Evolutionary conservation across 169 alveolate genomes (phyloP).

Genomic region (Cyclospora cayetanensis): DNA sequence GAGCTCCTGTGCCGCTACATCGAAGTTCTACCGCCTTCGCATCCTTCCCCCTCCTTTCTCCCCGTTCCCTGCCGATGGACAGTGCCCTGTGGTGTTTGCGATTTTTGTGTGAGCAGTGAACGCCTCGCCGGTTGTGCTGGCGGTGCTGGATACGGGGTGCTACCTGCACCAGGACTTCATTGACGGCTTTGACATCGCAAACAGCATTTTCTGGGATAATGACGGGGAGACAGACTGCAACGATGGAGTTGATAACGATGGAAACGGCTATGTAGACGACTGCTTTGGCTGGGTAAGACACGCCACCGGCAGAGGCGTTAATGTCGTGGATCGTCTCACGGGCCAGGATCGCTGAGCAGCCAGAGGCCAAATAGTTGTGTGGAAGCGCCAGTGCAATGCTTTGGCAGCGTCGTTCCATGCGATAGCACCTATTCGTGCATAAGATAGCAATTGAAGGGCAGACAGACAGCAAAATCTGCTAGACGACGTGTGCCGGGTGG

Average conservation of each 20-base stretch:
- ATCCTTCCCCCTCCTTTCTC: background rate
- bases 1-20: no score
- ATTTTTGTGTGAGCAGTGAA: background rate
- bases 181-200: slow-evolving; percentile 68
- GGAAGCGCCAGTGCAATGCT: no score
- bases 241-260: slow-evolving; percentile 75
- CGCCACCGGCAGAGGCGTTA: background rate
- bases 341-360: no score
- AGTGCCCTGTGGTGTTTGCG: background rate
- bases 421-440: no score
- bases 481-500: no score
- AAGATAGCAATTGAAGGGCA: no score
- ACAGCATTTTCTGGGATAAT: slow-evolving; percentile 79
- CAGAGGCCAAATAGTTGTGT: no score
- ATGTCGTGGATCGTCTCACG: no score
- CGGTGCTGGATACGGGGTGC: slow-evolving; percentile 75
- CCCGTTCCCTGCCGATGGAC: background rate
- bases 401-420: no score
- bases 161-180: slow-evolving; percentile 78
- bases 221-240: slow-evolving; percentile 76
- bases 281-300: slow-evolving; percentile 82
- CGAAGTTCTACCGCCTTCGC: no score
- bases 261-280: slow-evolving; percentile 81
- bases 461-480: no score
- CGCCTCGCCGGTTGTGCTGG: slow-evolving; percentile 47